A percentile compares a stretch with the other conserved stretches of the same genome.
Evolutionary conservation across 2,329 filamentous ascomycete genomes (phyloP).

Genomic region (Fusarium verticillioides): DNA sequence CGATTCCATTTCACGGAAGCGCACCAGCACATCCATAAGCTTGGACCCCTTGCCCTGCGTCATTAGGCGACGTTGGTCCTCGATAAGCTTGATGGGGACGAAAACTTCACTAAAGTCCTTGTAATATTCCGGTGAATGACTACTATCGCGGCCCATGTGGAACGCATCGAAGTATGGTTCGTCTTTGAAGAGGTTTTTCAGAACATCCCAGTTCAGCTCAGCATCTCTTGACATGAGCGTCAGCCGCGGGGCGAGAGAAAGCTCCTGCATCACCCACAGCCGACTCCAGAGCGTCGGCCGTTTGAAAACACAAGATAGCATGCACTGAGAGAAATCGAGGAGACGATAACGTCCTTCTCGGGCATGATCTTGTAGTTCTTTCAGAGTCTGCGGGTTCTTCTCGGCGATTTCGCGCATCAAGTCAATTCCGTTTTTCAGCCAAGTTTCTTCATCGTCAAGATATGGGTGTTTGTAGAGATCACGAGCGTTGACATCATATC

Average conservation of each 20-base stretch:
- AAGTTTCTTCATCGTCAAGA: not conserved
- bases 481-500: fast-evolving
- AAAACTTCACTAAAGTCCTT: not conserved
- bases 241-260: constrained; percentile 4
- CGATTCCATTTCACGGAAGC: constrained; percentile 9
- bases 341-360: not conserved
- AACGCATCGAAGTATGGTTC: constrained; percentile 28
- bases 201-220: constrained; percentile 2
- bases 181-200: constrained; percentile 8
- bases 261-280: constrained; percentile 29
- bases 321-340: too few relatives aligned
- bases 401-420: not conserved
- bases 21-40: constrained; percentile 6
- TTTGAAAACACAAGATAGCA: not conserved
- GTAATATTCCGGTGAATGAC: not conserved
- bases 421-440: not conserved
- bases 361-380: not conserved
- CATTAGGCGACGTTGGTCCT: constrained; percentile 9
- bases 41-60: not conserved
- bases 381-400: not conserved
- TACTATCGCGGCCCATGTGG: not conserved
- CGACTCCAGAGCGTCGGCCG: not conserved
- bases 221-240: not conserved
- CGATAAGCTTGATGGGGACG: not conserved
- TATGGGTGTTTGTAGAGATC: not conserved